These are phyloP conservation scores for Cairneyella variabilis DNA, from an alignment of 495 filamentous ascomycete species.

Conservation along the genomic window DNA sequence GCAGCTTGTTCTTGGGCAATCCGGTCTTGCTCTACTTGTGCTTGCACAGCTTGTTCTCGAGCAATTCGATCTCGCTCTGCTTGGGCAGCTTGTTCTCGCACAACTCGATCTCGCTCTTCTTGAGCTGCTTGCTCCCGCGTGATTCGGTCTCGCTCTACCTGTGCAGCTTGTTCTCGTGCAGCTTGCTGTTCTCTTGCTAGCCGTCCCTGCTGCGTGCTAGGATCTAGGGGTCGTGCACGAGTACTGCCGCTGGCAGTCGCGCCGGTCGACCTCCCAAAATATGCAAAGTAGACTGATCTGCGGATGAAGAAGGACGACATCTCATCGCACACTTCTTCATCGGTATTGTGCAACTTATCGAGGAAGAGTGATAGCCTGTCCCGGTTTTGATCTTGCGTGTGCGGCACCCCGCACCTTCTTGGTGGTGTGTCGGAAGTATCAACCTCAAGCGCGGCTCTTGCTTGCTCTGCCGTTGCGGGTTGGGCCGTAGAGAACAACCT, in stretches of 20 bases:
- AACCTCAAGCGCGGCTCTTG: conserved; percentile 12
- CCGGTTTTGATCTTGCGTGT: conserved; percentile 17
- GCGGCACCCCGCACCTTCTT: conserved; percentile 22
- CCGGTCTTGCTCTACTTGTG: neutral
- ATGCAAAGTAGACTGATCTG: conserved; percentile 32
- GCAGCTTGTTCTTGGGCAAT: neutral
- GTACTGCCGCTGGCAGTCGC: too few relatives aligned
- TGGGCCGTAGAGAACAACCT: conserved; percentile 23
- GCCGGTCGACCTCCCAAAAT: conserved; percentile 27
- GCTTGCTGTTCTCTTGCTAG: too few relatives aligned
- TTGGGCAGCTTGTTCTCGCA: too few relatives aligned
- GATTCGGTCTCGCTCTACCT: too few relatives aligned
- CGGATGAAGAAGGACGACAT: conserved; percentile 32
- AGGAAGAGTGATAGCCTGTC: conserved; percentile 29
- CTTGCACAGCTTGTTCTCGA: neutral
- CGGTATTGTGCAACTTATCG: conserved; percentile 25
- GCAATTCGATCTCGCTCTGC: neutral
- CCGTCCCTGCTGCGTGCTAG: too few relatives aligned
- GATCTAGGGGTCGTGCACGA: too few relatives aligned
- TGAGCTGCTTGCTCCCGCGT: too few relatives aligned
- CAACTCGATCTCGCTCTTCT: too few relatives aligned
- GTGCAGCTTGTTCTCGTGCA: neutral
- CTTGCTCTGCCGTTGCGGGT: conserved; percentile 10
- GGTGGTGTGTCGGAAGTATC: conserved; percentile 6
- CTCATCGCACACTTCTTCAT: conserved; percentile 17